Evolutionary conservation across 306 rosid genomes (phyloP).

Genomic region (Chamaecrista fasciculata): DNA sequence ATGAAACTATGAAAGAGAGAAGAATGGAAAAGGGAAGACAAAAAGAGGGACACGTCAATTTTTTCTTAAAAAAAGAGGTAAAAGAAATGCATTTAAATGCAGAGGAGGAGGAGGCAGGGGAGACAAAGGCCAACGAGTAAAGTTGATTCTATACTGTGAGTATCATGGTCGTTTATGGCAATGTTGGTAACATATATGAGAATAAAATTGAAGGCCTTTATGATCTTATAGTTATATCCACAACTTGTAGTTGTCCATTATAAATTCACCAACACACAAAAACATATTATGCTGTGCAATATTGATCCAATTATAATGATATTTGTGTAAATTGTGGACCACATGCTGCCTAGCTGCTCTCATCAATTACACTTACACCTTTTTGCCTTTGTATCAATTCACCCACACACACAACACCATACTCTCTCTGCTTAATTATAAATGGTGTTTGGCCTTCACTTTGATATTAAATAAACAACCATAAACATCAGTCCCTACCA

Average conservation of each 20-base stretch:
- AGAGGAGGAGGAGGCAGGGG: not conserved
- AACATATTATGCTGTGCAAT: too few relatives aligned
- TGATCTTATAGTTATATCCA: not conserved
- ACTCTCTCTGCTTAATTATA: too few relatives aligned
- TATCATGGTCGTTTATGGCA: not conserved
- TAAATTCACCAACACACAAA: not conserved
- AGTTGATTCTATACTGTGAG: not conserved
- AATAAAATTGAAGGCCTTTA: not conserved
- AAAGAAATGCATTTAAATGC: not conserved
- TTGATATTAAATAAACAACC: not conserved
- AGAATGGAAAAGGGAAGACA: not conserved
- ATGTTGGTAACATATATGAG: not conserved
- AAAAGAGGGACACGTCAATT: not conserved
- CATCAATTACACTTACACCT: not conserved
- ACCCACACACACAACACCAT: constrained; percentile 16
- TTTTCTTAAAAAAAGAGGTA: not conserved
- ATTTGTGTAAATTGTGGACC: not conserved
- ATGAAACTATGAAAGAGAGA: too few relatives aligned
- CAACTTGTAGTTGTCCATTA: not conserved
- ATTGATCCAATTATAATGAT: not conserved
- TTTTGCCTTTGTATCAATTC: not conserved
- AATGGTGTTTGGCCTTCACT: not conserved
- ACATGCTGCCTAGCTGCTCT: not conserved
- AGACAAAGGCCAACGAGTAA: not conserved
- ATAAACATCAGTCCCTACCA: constrained; percentile 13